Percentiles rank a stretch among this genome's conserved stretches.
Conservation (phyloP, 352 stramenopile species). For the Pythium myriotylum region DNA sequence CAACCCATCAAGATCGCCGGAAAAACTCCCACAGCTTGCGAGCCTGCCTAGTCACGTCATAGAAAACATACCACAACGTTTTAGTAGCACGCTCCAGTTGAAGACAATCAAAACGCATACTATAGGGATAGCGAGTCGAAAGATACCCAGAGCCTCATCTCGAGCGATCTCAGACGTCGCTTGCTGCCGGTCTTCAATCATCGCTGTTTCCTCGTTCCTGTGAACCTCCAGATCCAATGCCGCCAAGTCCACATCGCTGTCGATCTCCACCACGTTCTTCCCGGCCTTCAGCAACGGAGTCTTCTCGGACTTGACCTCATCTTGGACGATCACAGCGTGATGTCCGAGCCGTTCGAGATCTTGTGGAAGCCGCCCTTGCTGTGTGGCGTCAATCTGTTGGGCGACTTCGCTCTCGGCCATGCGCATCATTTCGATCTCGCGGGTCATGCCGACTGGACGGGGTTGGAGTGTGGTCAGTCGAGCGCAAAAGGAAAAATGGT, state of each 20-base stretch:
- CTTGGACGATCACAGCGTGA: neutral
- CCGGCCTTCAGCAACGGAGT: neutral
- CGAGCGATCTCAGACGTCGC: neutral
- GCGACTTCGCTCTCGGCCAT: too few relatives aligned
- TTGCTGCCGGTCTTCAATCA: neutral
- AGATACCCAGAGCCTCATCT: neutral
- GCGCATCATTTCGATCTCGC: too few relatives aligned
- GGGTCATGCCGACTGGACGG: too few relatives aligned
- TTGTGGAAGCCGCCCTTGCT: neutral
- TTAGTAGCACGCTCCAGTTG: too few relatives aligned
- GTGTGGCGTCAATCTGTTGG: too few relatives aligned
- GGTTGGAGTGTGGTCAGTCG: too few relatives aligned
- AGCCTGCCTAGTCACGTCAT: neutral
- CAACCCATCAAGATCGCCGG: constrained; percentile 45
- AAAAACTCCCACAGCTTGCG: constrained; percentile 38
- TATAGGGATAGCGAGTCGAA: constrained; percentile 8
- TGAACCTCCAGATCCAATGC: neutral
- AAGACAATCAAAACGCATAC: neutral
- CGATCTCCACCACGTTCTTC: neutral
- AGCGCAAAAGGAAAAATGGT: too few relatives aligned
- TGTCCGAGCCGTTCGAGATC: neutral
- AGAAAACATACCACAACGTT: neutral
- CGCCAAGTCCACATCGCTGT: neutral
- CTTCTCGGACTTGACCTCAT: neutral
- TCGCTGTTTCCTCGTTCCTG: neutral